These are phyloP conservation scores for Heterobasidion occidentale DNA, from an alignment of 1,284 basidiomycete species.

Conservation along the genomic window DNA sequence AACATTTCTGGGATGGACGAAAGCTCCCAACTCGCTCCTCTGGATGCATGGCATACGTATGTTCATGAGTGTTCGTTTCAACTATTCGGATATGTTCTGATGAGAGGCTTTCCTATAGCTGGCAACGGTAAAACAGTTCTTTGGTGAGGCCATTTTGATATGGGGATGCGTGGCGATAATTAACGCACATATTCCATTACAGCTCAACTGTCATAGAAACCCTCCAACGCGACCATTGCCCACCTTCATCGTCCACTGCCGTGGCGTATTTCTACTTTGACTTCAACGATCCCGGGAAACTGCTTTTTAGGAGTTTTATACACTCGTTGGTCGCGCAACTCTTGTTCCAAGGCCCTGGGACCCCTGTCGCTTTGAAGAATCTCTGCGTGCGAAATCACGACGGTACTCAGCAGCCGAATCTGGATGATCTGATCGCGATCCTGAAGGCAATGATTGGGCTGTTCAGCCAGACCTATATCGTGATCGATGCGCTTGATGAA, in stretches of 20 bases:
- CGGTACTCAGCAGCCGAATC: neutral
- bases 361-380: neutral
- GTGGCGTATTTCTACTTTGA: neutral
- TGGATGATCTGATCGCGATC: neutral
- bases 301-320: neutral
- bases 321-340: neutral
- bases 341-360: neutral
- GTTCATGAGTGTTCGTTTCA: neutral
- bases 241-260: neutral
- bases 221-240: neutral
- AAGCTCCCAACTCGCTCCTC: neutral
- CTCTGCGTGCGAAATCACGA: neutral
- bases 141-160: neutral
- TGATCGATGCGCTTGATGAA: neutral
- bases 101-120: neutral
- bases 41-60: neutral
- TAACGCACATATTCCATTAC: neutral
- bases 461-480: neutral
- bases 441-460: neutral
- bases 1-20: slow-evolving; percentile 11
- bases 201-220: neutral
- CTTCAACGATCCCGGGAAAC: neutral
- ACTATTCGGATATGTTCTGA: neutral
- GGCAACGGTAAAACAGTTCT: neutral
- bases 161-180: neutral